These are phyloP conservation scores for Lotmaria passim DNA, from an alignment of 208 protist genomes.

Conservation along the genomic window DNA sequence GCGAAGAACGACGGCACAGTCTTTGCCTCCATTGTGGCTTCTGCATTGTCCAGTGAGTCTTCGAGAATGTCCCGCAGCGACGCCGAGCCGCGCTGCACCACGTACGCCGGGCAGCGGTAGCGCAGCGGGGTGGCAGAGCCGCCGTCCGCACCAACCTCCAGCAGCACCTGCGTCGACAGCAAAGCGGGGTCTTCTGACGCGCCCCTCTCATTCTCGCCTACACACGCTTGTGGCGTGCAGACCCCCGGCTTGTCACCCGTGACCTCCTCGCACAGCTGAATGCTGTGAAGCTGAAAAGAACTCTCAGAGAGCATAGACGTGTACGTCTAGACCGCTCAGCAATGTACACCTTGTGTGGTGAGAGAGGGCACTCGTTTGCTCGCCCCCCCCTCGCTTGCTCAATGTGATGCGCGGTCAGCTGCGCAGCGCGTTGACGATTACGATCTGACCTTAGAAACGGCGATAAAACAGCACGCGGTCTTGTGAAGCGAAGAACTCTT, in stretches of 20 bases:
- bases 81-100: constrained; percentile 41
- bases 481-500: no score
- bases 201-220: no score
- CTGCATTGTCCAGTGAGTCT: constrained; percentile 21
- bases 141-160: constrained; percentile 24
- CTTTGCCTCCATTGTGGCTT: neutral
- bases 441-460: no score
- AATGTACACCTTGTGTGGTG: no score
- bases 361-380: no score
- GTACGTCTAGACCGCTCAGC: no score
- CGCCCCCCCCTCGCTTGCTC: no score
- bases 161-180: constrained; percentile 17
- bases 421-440: no score
- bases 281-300: constrained; percentile 27
- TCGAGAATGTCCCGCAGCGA: constrained; percentile 49
- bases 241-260: no score
- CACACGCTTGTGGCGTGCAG: neutral
- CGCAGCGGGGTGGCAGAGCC: neutral
- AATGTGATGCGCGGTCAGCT: no score
- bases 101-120: constrained; percentile 49
- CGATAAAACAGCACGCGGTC: no score
- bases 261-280: constrained; percentile 8
- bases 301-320: constrained; percentile 1
- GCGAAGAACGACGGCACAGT: neutral
- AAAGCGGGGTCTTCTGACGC: no score